Evolutionary conservation across 257 asterid species (phyloP).

Genomic region (Nicotiana knightiana): DNA sequence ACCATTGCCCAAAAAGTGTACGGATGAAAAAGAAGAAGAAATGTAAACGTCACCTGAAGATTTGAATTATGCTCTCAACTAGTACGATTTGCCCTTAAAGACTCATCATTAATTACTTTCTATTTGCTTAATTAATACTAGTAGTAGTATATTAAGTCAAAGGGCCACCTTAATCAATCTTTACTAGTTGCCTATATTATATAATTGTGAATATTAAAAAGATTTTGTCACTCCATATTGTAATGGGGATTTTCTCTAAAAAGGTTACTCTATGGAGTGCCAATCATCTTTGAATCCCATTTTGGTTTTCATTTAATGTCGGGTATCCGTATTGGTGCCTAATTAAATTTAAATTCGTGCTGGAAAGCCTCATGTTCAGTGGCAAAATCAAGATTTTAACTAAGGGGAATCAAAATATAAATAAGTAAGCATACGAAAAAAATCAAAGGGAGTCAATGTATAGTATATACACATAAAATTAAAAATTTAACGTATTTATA

Average conservation of each 20-base stretch:
- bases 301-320: too few species aligned
- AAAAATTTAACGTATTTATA: too few species aligned
- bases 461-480: too few species aligned
- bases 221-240: not conserved
- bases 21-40: constrained; percentile 15
- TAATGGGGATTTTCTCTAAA: not conserved
- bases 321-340: too few species aligned
- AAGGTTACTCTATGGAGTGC: too few species aligned
- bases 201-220: not conserved
- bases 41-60: constrained; percentile 3
- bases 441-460: too few species aligned
- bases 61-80: not conserved
- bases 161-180: not conserved
- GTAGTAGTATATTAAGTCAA: not conserved
- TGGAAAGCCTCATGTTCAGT: too few species aligned
- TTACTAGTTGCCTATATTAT: not conserved
- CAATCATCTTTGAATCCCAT: too few species aligned
- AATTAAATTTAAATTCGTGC: too few species aligned
- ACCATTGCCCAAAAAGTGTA: constrained; percentile 21
- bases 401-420: too few species aligned
- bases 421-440: too few species aligned
- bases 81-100: not conserved
- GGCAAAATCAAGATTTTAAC: too few species aligned
- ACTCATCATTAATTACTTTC: not conserved
- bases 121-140: not conserved